These are phyloP conservation scores for Pleomassaria siparia DNA, from an alignment of 2,329 filamentous ascomycete species.

Conservation along the genomic window DNA sequence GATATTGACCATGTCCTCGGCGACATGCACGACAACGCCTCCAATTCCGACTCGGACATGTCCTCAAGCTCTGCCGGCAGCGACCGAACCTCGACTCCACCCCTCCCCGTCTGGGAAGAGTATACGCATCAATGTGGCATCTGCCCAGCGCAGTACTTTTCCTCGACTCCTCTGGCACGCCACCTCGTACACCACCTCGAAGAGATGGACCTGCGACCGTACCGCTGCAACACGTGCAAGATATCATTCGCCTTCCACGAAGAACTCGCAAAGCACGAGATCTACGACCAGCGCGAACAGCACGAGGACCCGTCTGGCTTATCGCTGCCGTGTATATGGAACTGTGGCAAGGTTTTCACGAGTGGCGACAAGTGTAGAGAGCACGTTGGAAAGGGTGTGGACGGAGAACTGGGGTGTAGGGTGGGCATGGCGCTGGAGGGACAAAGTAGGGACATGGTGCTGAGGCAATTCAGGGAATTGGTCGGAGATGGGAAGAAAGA, in stretches of 20 bases:
- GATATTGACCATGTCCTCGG: not conserved
- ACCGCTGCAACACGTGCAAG: not conserved
- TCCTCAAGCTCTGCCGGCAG: not conserved
- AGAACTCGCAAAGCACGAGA: not conserved
- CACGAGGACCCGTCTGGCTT: not conserved
- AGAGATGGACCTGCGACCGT: not conserved
- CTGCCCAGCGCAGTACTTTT: not conserved
- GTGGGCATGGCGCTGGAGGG: not conserved
- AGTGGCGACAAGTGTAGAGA: not conserved
- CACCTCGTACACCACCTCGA: constrained; percentile 2
- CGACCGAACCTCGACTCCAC: not conserved
- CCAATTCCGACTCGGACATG: not conserved
- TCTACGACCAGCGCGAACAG: not conserved
- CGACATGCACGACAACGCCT: not conserved
- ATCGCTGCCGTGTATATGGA: not conserved
- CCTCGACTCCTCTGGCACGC: not conserved
- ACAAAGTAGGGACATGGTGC: not conserved
- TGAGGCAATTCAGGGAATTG: not conserved
- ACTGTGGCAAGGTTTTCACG: constrained; percentile 3
- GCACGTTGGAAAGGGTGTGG: not conserved
- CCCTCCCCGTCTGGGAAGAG: not conserved
- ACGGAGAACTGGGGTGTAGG: not conserved
- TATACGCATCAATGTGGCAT: not conserved
- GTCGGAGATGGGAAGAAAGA: not conserved
- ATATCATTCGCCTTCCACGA: constrained; percentile 1